Base-by-base conservation (phyloP, 2,329 filamentous ascomycete species). In the Fusarium secorum region DNA sequence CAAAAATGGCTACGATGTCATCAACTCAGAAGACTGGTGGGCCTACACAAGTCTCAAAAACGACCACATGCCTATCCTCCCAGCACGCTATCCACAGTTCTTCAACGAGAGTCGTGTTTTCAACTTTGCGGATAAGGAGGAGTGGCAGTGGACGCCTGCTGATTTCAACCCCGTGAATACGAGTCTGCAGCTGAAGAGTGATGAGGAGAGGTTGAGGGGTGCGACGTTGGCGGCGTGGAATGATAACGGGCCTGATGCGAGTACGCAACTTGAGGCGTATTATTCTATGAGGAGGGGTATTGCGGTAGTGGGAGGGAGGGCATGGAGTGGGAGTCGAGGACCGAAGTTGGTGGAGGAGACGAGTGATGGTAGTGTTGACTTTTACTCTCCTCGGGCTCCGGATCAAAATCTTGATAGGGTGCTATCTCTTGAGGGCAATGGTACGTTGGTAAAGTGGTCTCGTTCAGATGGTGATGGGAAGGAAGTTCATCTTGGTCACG, bases 11-110 rank as follows among this genome's bases (percentile, higher is more conserved):
- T 68, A 64, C 39, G 45, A 58, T 0, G 32, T 68, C 10, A 68
- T 68, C 30, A 68, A 68, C 33, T 68, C 65, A 6, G 35, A 68
- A n/a, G 65, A 68, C 6, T 68, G 65, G 65, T 68, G 65, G 65
- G 65, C 64, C 4, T 68, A 68, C 8, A 68, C 64, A 17, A 68
- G 65, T 9, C 15, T 68, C 1, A 68, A 68, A 33, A 68, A 64
- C 17, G 65, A 68, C 13, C 65, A 68, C 14, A 68, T 68, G 65
- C 65, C 65, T 2, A 68, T 68, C 11, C 10, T 68, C 1, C 65
- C 65, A 30, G 65, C 65, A 1, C 55, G 57, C 7, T 68, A 68
- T 6, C 65, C 65, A 0, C 65, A 68, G 11, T 68, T 68, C 39
- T 68, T 68, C 18, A 68, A 68, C 7, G 64, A 68, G 6, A 64